Evolutionary conservation across 345 rosid species (phyloP), one percentile per base, ranked within the genome.

Genomic region (Eucalyptus tenuipes): DNA sequence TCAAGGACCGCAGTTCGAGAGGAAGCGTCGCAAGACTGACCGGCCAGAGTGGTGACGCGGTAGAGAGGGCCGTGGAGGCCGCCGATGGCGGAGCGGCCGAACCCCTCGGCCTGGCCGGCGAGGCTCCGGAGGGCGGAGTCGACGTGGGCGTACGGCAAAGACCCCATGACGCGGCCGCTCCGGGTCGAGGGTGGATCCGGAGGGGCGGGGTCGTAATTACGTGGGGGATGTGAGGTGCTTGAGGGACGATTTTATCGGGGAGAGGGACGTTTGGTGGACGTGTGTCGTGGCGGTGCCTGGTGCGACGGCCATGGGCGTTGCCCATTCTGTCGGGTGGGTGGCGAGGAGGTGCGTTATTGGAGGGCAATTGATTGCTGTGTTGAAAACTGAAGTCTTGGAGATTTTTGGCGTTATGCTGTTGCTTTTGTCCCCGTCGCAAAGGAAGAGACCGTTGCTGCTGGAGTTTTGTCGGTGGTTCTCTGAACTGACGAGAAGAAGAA

Each of bases 21-120:
- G 49, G 3, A 71, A 49, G 86, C 57, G 57, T 52, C 57, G 29
- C 4, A 29, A 49, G 82, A 44, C 52, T 59, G 89, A 97, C 99
- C 99, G 27, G 94, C 93, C 89, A 98, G 89, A 88, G 95, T 92
- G 90, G 93, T 94, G 93, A 98, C 99, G 81, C 42, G 92, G 88
- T 93, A 95, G 85, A 97, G 89, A 27, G 93, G 92, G 31, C 99
- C 98, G 66, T 90, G 93, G 71, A 97, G 95, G 61, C 99, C 99
- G 57, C 99, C 99, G 53, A 94, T 89, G 88, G 99, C 97, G 82
- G 86, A 88, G 87, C 94, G 96, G 50, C 99, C 99, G 75, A 97
- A 97, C 44, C 99, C 99, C 89, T 98, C 97, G 15, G 98, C 98
- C 52, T 95, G 95, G 82, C 94, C 95, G 49, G 99, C 97, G 57